Evolutionary conservation across 257 asterid species (phyloP), one percentile per base, ranked within the genome.

Genomic region (Fraxinus excelsior): DNA sequence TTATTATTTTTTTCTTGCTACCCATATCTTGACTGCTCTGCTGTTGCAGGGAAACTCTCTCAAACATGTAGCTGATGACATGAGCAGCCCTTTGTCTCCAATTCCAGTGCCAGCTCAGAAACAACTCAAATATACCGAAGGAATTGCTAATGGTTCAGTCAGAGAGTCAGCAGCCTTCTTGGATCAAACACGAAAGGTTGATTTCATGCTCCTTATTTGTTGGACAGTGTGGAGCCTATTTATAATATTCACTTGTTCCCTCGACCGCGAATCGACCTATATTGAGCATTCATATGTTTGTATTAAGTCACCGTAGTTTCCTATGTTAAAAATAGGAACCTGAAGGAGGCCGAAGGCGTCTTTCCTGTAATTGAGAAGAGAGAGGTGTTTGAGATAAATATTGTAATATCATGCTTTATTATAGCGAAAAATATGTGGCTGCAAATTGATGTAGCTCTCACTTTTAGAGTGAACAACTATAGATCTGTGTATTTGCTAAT

Each of bases 61-160:
- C 84, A 96, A 90, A 78, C 92, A 93, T 83, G 77, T 88, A 5
- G 91, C 91, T 29, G 92, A 88, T 76, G 95, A 89, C 32, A 86
- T 88, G 90, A 83, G 86, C 65, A 83, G 92, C 53, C 97, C 96
- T 16, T 66, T 90, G 67, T 96, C 97, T 77, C 97, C 99, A 60
- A 84, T 96, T 71, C 92, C 96, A 0, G 92, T 94, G 38, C 97
- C 98, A 76, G 98, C 98, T 49, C 99, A 89, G 87, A 96, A 96
- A 79, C 99, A 96, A 82, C 97, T 96, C 76, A 94, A 94, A 79
- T 96, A 92, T 80, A 90, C 98, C 13, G 97, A 94, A 7, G 98
- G 99, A 81, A 91, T 96, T 42, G 98, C 92, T 49, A 96, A 89
- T 84, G 91, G 90, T 26, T 89, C 98, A 25, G 84, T 85, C 65